Conservation (phyloP, 2,329 filamentous ascomycete genomes). For the Paramyrothecium roridum region DNA sequence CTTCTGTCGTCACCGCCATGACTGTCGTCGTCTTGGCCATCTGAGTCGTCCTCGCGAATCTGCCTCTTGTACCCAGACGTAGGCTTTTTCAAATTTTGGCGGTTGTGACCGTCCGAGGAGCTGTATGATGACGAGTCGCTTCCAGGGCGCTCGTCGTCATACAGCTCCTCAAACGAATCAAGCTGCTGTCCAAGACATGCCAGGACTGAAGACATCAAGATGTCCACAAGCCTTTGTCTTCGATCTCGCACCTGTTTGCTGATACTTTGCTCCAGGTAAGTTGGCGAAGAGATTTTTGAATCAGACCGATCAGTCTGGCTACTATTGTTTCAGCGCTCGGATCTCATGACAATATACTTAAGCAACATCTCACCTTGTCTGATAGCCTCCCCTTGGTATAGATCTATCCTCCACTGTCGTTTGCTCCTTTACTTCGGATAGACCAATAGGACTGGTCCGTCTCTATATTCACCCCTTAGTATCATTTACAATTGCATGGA, state of each 20-base stretch:
- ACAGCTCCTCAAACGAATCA: slow-evolving; percentile 12
- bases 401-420: slow-evolving; percentile 15
- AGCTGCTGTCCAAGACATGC: slow-evolving; percentile 9
- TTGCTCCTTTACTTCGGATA: slow-evolving; percentile 6
- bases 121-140: slow-evolving; percentile 6
- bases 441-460: slow-evolving; percentile 5
- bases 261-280: slow-evolving; percentile 9
- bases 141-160: slow-evolving; percentile 4
- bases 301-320: slow-evolving; percentile 10
- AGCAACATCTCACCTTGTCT: too few relatives aligned
- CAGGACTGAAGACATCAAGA: slow-evolving; percentile 9
- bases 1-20: slow-evolving; percentile 23
- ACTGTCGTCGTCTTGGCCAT: slow-evolving; percentile 24
- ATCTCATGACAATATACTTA: too few relatives aligned
- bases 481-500: not conserved
- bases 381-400: not conserved
- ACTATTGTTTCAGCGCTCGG: not conserved
- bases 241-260: slow-evolving; percentile 7
- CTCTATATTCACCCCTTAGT: slow-evolving; percentile 8
- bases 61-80: slow-evolving; percentile 14
- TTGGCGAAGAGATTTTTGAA: slow-evolving; percentile 6
- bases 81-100: slow-evolving; percentile 6
- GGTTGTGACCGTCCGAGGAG: slow-evolving; percentile 11
- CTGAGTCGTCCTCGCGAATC: slow-evolving; percentile 9
- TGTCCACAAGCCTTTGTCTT: slow-evolving; percentile 9